Evolutionary conservation across 768 basidiomycete genomes (phyloP).

Genomic region (Pleurotus pulmonarius): DNA sequence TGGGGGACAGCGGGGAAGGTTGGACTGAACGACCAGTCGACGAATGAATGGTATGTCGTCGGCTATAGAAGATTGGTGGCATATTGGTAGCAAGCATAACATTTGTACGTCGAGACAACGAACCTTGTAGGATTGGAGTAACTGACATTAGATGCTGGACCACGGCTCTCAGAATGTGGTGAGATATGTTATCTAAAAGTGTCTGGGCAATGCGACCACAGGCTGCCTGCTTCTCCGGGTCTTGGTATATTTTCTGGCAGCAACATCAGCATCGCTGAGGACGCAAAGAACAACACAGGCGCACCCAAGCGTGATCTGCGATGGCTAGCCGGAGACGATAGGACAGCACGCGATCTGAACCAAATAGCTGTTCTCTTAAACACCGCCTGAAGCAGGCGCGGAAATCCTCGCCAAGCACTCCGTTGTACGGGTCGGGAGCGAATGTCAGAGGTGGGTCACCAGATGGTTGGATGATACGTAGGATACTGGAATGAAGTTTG

Average conservation of each 20-base stretch:
- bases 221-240: conserved; percentile 33
- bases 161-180: conserved; percentile 49
- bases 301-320: conserved; percentile 48
- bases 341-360: conserved; percentile 49
- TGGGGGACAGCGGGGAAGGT: conserved; percentile 43
- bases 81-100: not conserved
- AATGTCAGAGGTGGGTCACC: not conserved
- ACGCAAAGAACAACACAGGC: no score
- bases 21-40: conserved; percentile 57
- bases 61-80: conserved; percentile 42
- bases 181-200: conserved; percentile 49
- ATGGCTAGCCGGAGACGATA: conserved; percentile 55
- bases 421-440: conserved; percentile 19
- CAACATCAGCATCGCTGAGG: not conserved
- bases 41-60: conserved; percentile 63
- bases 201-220: conserved; percentile 52
- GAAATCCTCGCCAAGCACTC: conserved; percentile 30
- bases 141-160: conserved; percentile 54
- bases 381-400: conserved; percentile 46
- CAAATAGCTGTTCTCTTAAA: conserved; percentile 56
- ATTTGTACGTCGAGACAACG: conserved; percentile 11
- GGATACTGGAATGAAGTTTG: conserved; percentile 36
- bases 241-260: conserved; percentile 45
- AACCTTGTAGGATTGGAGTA: conserved; percentile 39
- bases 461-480: conserved; percentile 39